These are phyloP conservation scores for Albophoma yamanashiensis DNA, from an alignment of 2,329 filamentous ascomycete species.

Conservation along the genomic window DNA sequence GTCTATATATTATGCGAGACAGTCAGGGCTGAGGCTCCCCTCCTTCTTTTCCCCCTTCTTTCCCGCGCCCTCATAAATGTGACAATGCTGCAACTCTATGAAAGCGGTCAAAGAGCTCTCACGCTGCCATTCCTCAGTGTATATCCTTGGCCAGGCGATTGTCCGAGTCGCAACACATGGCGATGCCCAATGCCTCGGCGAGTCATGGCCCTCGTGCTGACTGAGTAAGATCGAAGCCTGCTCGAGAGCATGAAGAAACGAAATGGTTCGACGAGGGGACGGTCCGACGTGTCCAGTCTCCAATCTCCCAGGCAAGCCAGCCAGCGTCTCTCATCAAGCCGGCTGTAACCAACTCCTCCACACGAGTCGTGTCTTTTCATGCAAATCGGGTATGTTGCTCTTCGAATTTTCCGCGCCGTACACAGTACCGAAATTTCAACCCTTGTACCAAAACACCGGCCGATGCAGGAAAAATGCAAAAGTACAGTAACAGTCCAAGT, in stretches of 20 bases:
- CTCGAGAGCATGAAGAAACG: not conserved
- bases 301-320: not conserved
- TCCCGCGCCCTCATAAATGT: not conserved
- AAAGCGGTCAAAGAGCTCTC: not conserved
- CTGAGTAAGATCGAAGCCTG: not conserved
- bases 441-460: constrained; percentile 13
- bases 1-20: not conserved
- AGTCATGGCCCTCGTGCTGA: not conserved
- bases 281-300: not conserved
- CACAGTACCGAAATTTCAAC: constrained; percentile 10
- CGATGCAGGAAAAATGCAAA: constrained; percentile 13
- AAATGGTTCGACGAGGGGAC: not conserved
- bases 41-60: not conserved
- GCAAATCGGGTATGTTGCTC: constrained; percentile 16
- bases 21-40: not conserved
- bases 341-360: constrained; percentile 10
- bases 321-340: constrained; percentile 2
- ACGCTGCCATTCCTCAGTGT: not conserved
- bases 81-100: not conserved
- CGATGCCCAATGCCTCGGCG: not conserved
- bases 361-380: constrained; percentile 8
- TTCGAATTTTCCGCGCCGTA: constrained; percentile 9
- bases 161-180: not conserved
- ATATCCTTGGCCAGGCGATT: not conserved
- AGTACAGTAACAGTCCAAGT: constrained; percentile 6